Conservation (phyloP, 768 basidiomycete genomes). For the Hydnomerulius pinastri region DNA sequence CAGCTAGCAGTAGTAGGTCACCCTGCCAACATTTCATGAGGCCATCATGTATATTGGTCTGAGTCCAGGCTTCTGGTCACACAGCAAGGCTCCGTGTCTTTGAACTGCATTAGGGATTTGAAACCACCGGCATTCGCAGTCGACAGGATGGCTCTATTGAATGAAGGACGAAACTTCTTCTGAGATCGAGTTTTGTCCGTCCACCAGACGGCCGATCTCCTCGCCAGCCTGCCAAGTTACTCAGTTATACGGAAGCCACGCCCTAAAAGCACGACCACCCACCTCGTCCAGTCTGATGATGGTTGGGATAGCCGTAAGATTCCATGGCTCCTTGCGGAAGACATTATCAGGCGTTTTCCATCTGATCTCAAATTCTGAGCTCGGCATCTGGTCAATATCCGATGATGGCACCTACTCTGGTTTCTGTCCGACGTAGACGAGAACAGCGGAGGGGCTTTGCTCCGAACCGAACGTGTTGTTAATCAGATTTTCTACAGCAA, state of each 20-base stretch:
- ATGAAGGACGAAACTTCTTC: conserved; percentile 22
- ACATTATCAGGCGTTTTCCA: conserved; percentile 64
- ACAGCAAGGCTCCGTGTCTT: too few relatives aligned
- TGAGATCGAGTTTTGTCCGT: conserved; percentile 24
- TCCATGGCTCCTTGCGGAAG: conserved; percentile 66
- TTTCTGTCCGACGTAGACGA: conserved; percentile 71
- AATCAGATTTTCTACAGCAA: conserved; percentile 57
- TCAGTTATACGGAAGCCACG: conserved; percentile 14
- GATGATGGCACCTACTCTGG: conserved; percentile 49
- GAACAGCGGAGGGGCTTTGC: conserved; percentile 51
- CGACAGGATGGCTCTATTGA: conserved; percentile 15
- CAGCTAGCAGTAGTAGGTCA: too few relatives aligned
- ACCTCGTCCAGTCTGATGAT: conserved; percentile 64
- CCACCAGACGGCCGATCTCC: conserved; percentile 32
- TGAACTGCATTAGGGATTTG: too few relatives aligned
- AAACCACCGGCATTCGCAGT: too few relatives aligned
- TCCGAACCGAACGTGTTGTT: conserved; percentile 47
- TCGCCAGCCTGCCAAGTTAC: conserved; percentile 34
- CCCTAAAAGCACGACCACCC: conserved; percentile 25
- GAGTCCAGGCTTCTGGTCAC: too few relatives aligned
- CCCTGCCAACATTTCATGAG: too few relatives aligned
- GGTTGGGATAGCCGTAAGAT: conserved; percentile 61
- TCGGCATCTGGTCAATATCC: not conserved
- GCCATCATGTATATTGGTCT: too few relatives aligned
- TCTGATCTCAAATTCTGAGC: conserved; percentile 37